phyloP scores from a whole-genome alignment of 2,329 filamentous ascomycete genomes.

The Hortaea sp. region DNA sequence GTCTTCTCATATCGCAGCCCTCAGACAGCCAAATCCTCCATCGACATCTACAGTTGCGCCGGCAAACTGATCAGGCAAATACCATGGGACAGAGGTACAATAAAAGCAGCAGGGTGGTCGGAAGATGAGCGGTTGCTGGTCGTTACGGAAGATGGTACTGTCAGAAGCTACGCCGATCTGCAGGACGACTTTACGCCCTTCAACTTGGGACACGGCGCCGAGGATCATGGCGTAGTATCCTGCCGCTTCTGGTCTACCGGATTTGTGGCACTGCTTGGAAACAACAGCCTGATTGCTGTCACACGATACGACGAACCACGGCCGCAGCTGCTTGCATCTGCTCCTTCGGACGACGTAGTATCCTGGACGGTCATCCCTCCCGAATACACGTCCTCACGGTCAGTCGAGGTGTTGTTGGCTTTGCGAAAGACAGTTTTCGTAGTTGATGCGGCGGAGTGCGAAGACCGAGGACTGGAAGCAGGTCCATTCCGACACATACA shows the following conservation, averaged over 20 bases:
- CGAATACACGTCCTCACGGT: conserved; percentile 77
- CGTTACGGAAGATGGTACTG: conserved; percentile 78
- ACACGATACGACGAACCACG: conserved; percentile 83
- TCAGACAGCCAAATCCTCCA: conserved; percentile 65
- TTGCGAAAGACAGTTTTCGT: conserved; percentile 77
- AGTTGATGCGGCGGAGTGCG: conserved; percentile 78
- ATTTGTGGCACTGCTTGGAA: conserved; percentile 83
- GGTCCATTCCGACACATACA: conserved; percentile 86
- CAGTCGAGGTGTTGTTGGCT: conserved; percentile 83
- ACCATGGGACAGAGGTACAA: conserved; percentile 78
- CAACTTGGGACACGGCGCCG: conserved; percentile 75
- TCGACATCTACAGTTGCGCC: conserved; percentile 89
- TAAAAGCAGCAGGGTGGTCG: conserved; percentile 89
- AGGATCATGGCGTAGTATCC: conserved; percentile 76
- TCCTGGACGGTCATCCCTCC: conserved; percentile 88
- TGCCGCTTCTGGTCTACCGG: conserved; percentile 87
- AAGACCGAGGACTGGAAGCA: conserved; percentile 82
- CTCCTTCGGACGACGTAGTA: conserved; percentile 68
- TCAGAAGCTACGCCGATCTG: conserved; percentile 83
- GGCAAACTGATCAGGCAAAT: conserved; percentile 61
- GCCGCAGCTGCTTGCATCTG: conserved; percentile 67
- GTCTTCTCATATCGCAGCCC: conserved; percentile 66
- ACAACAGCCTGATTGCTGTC: conserved; percentile 81
- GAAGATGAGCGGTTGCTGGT: conserved; percentile 88
- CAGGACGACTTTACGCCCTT: conserved; percentile 94